A percentile compares a stretch with the other conserved stretches of the same genome.
phyloP scores from a whole-genome alignment of 2,329 filamentous ascomycete genomes.

The Periglandula ipomoeae region DNA sequence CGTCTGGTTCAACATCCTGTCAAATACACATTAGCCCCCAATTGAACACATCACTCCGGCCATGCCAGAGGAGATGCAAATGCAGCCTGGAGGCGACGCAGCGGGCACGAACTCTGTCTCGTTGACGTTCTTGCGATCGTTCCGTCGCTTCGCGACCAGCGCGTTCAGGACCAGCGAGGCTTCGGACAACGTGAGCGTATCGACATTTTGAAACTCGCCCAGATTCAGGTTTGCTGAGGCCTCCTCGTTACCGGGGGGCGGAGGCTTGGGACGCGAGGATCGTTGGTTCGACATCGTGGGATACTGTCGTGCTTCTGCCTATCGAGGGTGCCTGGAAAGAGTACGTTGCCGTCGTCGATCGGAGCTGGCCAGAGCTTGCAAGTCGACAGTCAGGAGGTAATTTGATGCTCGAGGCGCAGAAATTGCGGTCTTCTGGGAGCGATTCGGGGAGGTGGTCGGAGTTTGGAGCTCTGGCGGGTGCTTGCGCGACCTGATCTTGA shows the following conservation, averaged over 20 bases:
- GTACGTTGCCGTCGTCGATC: background rate
- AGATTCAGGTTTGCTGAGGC: slow-evolving; percentile 73
- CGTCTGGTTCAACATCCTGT: slow-evolving; percentile 73
- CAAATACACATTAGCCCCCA: slow-evolving; percentile 9
- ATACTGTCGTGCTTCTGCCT: background rate
- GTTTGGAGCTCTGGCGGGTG: slow-evolving; percentile 2
- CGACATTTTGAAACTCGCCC: slow-evolving; percentile 87
- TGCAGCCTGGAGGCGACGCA: background rate
- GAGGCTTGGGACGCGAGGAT: slow-evolving; percentile 59
- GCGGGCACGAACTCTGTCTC: slow-evolving; percentile 62
- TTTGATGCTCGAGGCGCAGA: background rate
- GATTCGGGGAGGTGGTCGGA: background rate
- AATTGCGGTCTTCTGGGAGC: background rate
- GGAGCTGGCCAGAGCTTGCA: background rate
- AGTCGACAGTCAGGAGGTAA: background rate
- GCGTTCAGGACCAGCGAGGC: slow-evolving; percentile 87
- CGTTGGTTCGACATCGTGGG: slow-evolving; percentile 26
- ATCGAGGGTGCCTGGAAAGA: background rate
- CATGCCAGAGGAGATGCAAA: background rate
- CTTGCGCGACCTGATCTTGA: too few species aligned
- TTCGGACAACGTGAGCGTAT: slow-evolving; percentile 86
- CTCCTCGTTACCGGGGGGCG: slow-evolving; percentile 74
- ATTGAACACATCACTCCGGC: background rate
- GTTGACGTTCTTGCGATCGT: slow-evolving; percentile 72
- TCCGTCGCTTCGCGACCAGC: slow-evolving; percentile 69